These are phyloP conservation scores for Theobroma cacao DNA, from an alignment of 345 rosid genomes.

Conservation along the genomic window DNA sequence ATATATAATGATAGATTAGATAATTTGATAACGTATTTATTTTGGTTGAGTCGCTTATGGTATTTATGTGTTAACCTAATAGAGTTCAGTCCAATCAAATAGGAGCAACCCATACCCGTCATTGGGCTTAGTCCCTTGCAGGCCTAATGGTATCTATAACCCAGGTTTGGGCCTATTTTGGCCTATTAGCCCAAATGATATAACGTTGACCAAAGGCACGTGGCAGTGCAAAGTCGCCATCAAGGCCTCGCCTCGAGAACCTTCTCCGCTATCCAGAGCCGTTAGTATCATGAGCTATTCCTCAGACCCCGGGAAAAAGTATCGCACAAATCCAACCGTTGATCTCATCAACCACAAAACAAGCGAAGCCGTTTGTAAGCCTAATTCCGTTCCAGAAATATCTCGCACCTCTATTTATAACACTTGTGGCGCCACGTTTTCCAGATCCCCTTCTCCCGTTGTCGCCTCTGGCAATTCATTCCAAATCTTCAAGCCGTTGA, in stretches of 20 bases:
- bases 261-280: not conserved
- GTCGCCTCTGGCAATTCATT: not conserved
- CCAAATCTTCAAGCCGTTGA: not conserved
- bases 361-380: constrained; percentile 23
- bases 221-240: not conserved
- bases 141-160: not conserved
- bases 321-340: constrained; percentile 24
- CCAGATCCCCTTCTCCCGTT: not conserved
- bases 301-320: too few species aligned
- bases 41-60: too few species aligned
- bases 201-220: not conserved
- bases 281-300: too few species aligned
- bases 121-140: not conserved
- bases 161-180: not conserved
- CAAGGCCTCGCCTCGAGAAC: not conserved
- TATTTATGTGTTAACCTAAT: too few species aligned
- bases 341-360: not conserved
- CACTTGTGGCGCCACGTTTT: not conserved
- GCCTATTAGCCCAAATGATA: not conserved
- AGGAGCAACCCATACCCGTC: not conserved
- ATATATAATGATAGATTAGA: too few species aligned
- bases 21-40: too few species aligned
- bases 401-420: not conserved
- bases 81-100: not conserved
- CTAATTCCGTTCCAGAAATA: not conserved